Conservation (phyloP, 495 filamentous ascomycete species). For the Massariosphaeria phaeospora region DNA sequence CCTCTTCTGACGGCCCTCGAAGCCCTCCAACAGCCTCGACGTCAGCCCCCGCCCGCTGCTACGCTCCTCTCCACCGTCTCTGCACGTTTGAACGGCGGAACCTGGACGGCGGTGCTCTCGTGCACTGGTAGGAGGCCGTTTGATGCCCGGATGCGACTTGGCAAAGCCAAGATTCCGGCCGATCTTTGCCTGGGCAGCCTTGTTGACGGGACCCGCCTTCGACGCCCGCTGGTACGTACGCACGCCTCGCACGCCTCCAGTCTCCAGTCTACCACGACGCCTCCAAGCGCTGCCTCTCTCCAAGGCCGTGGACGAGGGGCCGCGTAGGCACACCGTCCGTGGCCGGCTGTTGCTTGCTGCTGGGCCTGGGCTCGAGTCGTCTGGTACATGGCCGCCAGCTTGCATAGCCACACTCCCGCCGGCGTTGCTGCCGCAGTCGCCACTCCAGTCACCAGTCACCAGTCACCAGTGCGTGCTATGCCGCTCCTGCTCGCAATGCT, state of each 20-base stretch:
- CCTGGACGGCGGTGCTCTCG: too few relatives aligned
- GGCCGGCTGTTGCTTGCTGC: neutral
- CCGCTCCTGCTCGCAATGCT: constrained; percentile 3
- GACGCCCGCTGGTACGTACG: constrained; percentile 4
- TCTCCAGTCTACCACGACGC: too few relatives aligned
- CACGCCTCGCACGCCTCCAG: neutral
- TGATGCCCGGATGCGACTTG: constrained; percentile 3
- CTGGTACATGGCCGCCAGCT: neutral
- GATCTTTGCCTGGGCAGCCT: constrained; percentile 10
- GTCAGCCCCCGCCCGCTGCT: neutral
- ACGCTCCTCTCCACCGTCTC: too few relatives aligned
- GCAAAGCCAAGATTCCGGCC: constrained; percentile 10
- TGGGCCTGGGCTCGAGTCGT: neutral
- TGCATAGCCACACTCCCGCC: constrained; percentile 1
- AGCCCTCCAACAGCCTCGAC: neutral
- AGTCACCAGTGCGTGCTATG: neutral
- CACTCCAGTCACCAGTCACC: neutral
- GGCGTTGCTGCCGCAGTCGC: neutral
- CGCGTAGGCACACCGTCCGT: too few relatives aligned
- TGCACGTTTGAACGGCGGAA: too few relatives aligned
- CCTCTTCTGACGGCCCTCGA: neutral
- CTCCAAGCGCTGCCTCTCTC: too few relatives aligned
- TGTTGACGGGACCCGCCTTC: constrained; percentile 10
- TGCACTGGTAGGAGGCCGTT: too few relatives aligned
- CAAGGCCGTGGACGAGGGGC: too few relatives aligned